phyloP scores from a whole-genome alignment of 2,329 filamentous ascomycete species.

The Septoria petroselini region DNA sequence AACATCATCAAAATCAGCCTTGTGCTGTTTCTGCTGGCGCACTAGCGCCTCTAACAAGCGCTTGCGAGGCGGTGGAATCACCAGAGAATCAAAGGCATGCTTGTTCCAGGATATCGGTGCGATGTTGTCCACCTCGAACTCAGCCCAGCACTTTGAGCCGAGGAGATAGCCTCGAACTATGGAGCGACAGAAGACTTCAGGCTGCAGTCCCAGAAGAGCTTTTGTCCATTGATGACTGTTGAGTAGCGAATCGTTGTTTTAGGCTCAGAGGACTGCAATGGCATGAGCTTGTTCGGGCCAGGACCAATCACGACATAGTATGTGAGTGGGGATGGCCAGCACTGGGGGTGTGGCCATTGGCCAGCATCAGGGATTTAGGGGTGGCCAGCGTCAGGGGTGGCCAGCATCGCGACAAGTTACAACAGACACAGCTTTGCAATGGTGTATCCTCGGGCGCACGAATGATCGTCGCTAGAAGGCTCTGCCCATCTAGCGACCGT shows the following conservation, averaged over 20 bases:
- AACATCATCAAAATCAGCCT: slow-evolving; percentile 21
- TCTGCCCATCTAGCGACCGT: too few relatives aligned
- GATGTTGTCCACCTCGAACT: slow-evolving; percentile 23
- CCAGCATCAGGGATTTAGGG: too few relatives aligned
- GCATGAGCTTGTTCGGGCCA: slow-evolving; percentile 4
- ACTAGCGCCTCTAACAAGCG: slow-evolving; percentile 22
- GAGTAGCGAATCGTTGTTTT: slow-evolving; percentile 8
- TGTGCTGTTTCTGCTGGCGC: slow-evolving; percentile 19
- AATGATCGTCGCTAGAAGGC: too few relatives aligned
- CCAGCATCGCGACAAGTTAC: too few relatives aligned
- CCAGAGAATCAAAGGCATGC: slow-evolving; percentile 22
- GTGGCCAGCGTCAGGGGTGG: too few relatives aligned
- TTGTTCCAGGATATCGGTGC: slow-evolving; percentile 20
- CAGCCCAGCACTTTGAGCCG: slow-evolving; percentile 21
- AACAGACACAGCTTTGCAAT: too few relatives aligned
- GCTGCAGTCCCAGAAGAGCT: slow-evolving; percentile 14
- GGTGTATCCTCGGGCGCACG: too few relatives aligned
- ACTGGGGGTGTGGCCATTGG: slow-evolving; percentile 14
- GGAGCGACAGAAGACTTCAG: slow-evolving; percentile 22
- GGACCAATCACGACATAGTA: too few relatives aligned
- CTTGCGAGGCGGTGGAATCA: slow-evolving; percentile 23
- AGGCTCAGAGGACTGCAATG: neutral
- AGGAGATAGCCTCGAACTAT: slow-evolving; percentile 21
- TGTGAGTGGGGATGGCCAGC: too few relatives aligned
- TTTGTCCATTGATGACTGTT: slow-evolving; percentile 19